Conservation (phyloP, 495 filamentous ascomycete genomes). For the Xylaria flabelliformis region DNA sequence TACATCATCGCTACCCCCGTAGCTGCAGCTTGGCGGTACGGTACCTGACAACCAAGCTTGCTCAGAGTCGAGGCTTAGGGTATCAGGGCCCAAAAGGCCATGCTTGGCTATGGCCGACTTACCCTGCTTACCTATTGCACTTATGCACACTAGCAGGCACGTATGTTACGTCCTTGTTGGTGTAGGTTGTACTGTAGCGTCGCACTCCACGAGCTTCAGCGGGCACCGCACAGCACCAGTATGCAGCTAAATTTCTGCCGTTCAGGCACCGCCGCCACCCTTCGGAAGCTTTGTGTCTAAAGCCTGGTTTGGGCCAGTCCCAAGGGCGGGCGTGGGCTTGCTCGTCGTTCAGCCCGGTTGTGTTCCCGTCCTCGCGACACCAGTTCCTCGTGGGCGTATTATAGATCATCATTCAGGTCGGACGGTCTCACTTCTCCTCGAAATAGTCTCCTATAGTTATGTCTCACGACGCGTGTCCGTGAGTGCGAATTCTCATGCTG, state of each 20-base stretch:
- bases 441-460: conserved; percentile 5
- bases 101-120: conserved; percentile 12
- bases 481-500: conserved; percentile 18
- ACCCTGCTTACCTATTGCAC: conserved; percentile 17
- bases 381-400: conserved; percentile 12
- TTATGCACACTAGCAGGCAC: conserved; percentile 14
- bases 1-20: conserved; percentile 13
- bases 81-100: conserved; percentile 14
- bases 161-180: conserved; percentile 14
- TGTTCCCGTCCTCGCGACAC: conserved; percentile 12
- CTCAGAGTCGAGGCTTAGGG: conserved; percentile 19
- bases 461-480: conserved; percentile 22
- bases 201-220: conserved; percentile 29
- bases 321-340: conserved; percentile 4
- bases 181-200: conserved; percentile 21
- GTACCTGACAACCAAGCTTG: conserved; percentile 14
- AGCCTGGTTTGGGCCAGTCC: conserved; percentile 30
- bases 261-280: conserved; percentile 32
- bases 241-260: conserved; percentile 25
- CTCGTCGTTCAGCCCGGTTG: conserved; percentile 18
- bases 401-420: conserved; percentile 1
- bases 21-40: conserved; percentile 20
- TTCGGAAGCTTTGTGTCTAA: conserved; percentile 34
- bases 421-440: conserved; percentile 16
- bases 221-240: conserved; percentile 20